These are phyloP conservation scores for Thelephora aurantiotincta DNA, from an alignment of 768 basidiomycete genomes.

Conservation along the genomic window DNA sequence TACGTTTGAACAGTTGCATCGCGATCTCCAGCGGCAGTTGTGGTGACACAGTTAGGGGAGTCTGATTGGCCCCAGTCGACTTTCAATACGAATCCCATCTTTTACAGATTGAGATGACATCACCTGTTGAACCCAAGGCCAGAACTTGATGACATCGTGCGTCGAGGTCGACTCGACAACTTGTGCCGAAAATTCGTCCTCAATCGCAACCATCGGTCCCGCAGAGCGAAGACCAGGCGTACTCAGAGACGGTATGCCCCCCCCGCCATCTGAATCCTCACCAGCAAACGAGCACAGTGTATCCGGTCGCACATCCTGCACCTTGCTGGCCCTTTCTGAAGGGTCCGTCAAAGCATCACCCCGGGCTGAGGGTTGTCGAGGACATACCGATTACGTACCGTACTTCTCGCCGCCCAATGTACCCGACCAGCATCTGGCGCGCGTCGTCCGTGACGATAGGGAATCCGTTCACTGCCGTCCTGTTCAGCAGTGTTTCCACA, in stretches of 20 bases:
- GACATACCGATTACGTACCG: conserved; percentile 68
- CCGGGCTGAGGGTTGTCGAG: neutral
- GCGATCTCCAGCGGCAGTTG: conserved; percentile 91
- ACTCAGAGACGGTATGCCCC: conserved; percentile 27
- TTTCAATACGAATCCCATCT: neutral
- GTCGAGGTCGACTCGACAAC: conserved; percentile 46
- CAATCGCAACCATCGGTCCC: conserved; percentile 39
- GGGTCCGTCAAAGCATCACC: neutral
- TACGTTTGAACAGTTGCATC: conserved; percentile 93
- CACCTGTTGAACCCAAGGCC: conserved; percentile 95
- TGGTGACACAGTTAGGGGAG: conserved; percentile 84
- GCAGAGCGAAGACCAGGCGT: conserved; percentile 9
- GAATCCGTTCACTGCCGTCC: conserved; percentile 78
- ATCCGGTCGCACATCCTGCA: conserved; percentile 43
- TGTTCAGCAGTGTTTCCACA: conserved; percentile 66
- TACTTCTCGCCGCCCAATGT: conserved; percentile 79
- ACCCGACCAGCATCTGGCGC: conserved; percentile 57
- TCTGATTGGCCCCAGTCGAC: conserved; percentile 31
- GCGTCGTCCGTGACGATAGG: conserved; percentile 65
- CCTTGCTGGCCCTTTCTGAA: conserved; percentile 59
- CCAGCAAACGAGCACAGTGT: conserved; percentile 63
- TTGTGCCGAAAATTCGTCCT: conserved; percentile 56
- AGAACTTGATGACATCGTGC: conserved; percentile 48
- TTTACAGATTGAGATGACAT: conserved; percentile 10
- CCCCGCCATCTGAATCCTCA: conserved; percentile 36